phyloP scores from a whole-genome alignment of 2,329 filamentous ascomycete species.

The Phoma sp. region DNA sequence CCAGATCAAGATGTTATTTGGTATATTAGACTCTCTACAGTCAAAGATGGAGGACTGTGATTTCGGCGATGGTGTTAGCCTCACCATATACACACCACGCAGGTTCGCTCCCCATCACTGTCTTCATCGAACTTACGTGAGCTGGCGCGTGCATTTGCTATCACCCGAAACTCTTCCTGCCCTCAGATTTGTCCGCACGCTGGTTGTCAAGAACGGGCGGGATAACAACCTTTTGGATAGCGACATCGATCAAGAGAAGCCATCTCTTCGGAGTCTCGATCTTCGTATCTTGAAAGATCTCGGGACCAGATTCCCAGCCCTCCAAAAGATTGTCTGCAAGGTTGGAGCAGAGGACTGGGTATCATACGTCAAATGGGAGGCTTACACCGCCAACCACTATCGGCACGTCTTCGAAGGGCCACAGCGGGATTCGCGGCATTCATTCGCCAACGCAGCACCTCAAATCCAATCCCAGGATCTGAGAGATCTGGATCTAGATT shows the following conservation, averaged over 20 bases:
- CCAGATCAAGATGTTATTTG: not conserved
- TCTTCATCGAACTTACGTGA: not conserved
- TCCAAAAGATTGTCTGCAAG: not conserved
- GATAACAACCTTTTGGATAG: not conserved
- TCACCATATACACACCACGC: not conserved
- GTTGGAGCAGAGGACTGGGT: not conserved
- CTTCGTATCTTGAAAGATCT: not conserved
- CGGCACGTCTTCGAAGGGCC: not conserved
- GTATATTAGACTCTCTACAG: not conserved
- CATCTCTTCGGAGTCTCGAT: not conserved
- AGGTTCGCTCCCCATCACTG: not conserved
- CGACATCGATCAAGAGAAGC: not conserved
- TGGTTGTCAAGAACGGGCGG: not conserved
- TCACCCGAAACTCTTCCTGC: not conserved
- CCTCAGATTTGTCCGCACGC: not conserved
- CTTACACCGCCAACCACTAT: not conserved
- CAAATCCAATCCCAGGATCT: not conserved
- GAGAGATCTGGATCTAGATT: not conserved
- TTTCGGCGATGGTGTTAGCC: not conserved
- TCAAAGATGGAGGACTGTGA: not conserved
- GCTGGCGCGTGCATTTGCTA: not conserved
- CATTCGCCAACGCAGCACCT: not conserved
- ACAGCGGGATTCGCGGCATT: not conserved
- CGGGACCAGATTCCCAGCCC: not conserved
- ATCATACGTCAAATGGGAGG: not conserved